These are phyloP conservation scores for Uronychia binucleata DNA, from an alignment of 73 alveolate species.

Conservation along the genomic window DNA sequence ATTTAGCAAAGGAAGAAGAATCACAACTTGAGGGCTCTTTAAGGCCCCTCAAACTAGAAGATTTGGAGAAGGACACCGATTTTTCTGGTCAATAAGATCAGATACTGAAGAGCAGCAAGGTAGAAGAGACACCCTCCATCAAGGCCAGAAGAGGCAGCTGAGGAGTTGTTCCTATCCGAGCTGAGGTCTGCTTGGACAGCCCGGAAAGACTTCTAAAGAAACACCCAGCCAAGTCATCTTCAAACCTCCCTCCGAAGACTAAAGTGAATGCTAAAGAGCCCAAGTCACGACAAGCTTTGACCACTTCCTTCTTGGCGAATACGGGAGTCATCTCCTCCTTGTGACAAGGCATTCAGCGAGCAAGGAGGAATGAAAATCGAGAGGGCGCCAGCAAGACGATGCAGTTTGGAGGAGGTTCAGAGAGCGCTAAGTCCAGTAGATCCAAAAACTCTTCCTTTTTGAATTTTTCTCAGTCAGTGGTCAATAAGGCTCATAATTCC, in stretches of 20 bases:
- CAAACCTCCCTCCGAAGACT: background rate
- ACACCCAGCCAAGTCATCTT: background rate
- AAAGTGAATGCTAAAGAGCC: background rate
- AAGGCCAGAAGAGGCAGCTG: background rate
- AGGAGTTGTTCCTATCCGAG: background rate
- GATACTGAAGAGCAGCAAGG: background rate
- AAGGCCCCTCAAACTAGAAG: background rate
- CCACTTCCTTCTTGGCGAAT: background rate
- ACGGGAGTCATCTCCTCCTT: background rate
- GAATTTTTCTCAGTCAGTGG: too few species aligned
- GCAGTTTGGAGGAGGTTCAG: too few species aligned
- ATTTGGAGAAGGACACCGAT: background rate
- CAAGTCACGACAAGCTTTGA: background rate
- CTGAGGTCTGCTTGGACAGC: background rate
- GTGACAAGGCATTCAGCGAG: background rate
- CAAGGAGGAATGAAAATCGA: background rate
- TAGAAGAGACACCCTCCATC: background rate
- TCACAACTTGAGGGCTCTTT: background rate
- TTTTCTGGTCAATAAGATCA: background rate
- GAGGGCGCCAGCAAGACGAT: background rate
- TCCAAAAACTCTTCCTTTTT: too few species aligned
- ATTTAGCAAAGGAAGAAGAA: background rate
- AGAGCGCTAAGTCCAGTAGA: too few species aligned
- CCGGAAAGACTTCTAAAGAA: background rate
- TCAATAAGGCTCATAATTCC: too few species aligned